A percentile compares a stretch with the other conserved stretches of the same genome.
These are phyloP conservation scores for Leccinum proliferum DNA, from an alignment of 1,284 basidiomycete genomes.

Conservation along the genomic window DNA sequence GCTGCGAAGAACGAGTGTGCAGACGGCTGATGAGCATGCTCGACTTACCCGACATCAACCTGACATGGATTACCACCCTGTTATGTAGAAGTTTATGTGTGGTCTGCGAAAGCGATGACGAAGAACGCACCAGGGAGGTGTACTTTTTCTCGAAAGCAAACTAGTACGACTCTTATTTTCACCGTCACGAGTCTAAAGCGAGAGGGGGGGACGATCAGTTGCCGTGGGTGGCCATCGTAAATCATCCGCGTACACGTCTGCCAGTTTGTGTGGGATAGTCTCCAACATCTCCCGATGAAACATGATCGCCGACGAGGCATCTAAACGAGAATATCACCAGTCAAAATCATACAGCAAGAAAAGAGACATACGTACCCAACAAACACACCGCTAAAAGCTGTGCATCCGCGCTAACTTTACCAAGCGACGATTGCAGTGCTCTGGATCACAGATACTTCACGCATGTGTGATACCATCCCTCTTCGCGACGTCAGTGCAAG, in stretches of 20 bases:
- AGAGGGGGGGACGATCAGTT: constrained; percentile 35
- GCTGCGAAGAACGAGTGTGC: constrained; percentile 46
- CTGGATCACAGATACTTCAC: constrained; percentile 53
- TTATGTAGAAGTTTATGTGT: constrained; percentile 43
- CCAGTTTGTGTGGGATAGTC: constrained; percentile 64
- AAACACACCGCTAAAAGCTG: constrained; percentile 56
- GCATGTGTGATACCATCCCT: constrained; percentile 64
- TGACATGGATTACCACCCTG: constrained; percentile 83
- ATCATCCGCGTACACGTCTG: constrained; percentile 45
- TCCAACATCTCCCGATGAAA: constrained; percentile 78
- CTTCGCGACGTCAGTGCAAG: constrained; percentile 51
- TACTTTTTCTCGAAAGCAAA: constrained; percentile 34
- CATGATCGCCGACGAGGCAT: constrained; percentile 69
- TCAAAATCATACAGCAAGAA: not conserved
- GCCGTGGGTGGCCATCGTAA: constrained; percentile 61
- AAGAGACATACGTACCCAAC: constrained; percentile 50
- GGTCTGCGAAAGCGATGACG: constrained; percentile 12
- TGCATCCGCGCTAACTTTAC: constrained; percentile 45
- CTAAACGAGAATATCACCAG: constrained; percentile 29
- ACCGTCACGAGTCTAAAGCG: constrained; percentile 13
- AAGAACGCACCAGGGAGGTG: constrained; percentile 10
- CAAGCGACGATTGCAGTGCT: constrained; percentile 44
- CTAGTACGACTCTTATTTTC: constrained; percentile 28
- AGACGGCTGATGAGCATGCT: constrained; percentile 85
- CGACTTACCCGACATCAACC: constrained; percentile 75